Base-by-base conservation (phyloP, 2,329 filamentous ascomycete species). In the Zymoseptoria brevis region DNA sequence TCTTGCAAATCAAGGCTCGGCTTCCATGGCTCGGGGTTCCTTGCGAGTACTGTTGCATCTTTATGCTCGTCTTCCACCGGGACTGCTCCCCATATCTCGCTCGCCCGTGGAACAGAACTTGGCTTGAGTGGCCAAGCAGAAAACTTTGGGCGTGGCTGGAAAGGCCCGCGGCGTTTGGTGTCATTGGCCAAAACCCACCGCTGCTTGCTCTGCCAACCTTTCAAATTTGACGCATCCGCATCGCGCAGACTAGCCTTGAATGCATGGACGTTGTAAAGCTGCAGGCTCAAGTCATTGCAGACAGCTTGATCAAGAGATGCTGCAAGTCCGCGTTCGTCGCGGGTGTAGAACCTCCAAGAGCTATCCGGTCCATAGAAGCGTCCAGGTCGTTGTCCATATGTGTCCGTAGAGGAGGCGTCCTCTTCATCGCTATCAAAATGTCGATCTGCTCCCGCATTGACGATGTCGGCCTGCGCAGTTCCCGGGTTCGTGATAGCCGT, bases 121-220 rank as follows among this genome's bases (percentile, higher is more conserved):
- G 82, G 77, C 19, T 79, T 79, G 68, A 95, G 72, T 4, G 93
- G 93, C 93, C 93, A 96, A 0, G 91, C 88, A 19, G 89, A 89
- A 92, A 93, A 96, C 4, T 71, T 64, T 60, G 81, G 83, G 0
- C 82, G 67, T 1, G 81, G 79, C 16, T 73, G 66, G 65, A 80
- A 77, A 2, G 69, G 64, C 59, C 65, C 66, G 30, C 73, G 69
- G 4, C 63, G 63, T 50, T 72, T 63, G 16, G 72, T 67, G 24
- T 71, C 64, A 7, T 7, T 45, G 2, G 62, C 65, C 29, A 69
- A 61, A 26, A 76, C 62, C 76, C 77, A 79, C 8, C 59, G 62
- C 29, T 73, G 70, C 61, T 75, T 79, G 60, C 66, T 76, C 59
- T 73, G 72, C 75, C 74, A 76, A 53, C 65, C 59, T 57, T 57